Evolutionary conservation across 225 moss, liverwort and hornwort species (phyloP).

Genomic region (Takakia lepidozioides): DNA sequence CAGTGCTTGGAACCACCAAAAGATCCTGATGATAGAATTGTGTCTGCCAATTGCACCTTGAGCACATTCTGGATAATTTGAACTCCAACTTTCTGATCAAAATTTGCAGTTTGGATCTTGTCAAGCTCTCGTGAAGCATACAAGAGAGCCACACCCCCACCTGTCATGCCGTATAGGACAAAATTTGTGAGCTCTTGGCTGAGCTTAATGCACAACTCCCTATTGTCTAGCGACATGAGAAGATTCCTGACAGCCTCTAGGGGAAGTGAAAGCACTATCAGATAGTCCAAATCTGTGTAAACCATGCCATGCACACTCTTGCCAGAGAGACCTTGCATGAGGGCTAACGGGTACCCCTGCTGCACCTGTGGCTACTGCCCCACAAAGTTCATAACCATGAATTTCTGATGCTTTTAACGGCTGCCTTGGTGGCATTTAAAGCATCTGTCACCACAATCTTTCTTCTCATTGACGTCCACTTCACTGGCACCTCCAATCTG

Average conservation of each 20-base stretch:
- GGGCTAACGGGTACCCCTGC: too few species aligned
- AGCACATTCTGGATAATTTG: constrained; percentile 88
- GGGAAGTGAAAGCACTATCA: too few species aligned
- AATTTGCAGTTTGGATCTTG: constrained; percentile 62
- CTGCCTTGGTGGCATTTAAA: constrained; percentile 89
- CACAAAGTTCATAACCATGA: background rate
- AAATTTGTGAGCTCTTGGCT: too few species aligned
- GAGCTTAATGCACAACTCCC: too few species aligned
- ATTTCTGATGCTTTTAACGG: too few species aligned
- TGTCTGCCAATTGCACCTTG: constrained; percentile 29
- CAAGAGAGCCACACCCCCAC: constrained; percentile 88
- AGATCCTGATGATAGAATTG: background rate
- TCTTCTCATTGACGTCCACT: constrained; percentile 91
- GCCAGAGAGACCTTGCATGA: too few species aligned
- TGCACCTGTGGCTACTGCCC: too few species aligned
- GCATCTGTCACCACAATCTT: constrained; percentile 91
- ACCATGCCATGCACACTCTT: too few species aligned
- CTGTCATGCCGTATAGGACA: constrained; percentile 11
- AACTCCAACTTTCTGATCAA: constrained; percentile 78
- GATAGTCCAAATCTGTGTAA: too few species aligned
- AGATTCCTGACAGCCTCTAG: background rate
- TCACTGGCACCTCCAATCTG: constrained; percentile 96
- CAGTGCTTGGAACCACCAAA: background rate
- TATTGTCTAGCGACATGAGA: too few species aligned
- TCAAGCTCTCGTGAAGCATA: constrained; percentile 80